phyloP scores from a whole-genome alignment of 2,329 filamentous ascomycete species.

The Raffaelea albimanens region DNA sequence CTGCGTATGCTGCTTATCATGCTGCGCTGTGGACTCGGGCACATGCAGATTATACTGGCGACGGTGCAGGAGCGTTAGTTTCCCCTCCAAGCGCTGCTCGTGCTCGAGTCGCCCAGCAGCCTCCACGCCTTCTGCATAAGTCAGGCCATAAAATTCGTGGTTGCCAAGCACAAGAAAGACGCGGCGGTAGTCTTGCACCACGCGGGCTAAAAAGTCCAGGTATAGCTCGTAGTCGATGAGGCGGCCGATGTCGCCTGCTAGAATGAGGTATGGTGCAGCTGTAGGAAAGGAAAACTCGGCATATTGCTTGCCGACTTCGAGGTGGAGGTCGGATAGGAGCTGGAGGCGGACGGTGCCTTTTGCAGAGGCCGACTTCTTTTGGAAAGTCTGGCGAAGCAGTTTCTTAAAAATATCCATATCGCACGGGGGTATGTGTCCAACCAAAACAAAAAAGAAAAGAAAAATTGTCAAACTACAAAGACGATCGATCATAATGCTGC shows the following conservation, averaged over 20 bases:
- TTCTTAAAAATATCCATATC: no score
- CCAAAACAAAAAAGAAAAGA: no score
- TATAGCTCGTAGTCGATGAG: conserved; percentile 28
- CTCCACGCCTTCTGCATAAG: conserved; percentile 1
- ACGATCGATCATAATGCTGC: no score
- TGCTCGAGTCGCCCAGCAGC: conserved; percentile 1
- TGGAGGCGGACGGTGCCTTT: conserved; percentile 19
- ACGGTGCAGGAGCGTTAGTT: conserved; percentile 34
- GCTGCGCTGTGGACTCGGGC: no score
- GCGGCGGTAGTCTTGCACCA: conserved; percentile 34
- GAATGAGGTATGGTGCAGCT: conserved; percentile 32
- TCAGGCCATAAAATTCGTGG: conserved; percentile 40
- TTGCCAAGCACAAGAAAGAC: conserved; percentile 47
- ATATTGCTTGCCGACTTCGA: conserved; percentile 27
- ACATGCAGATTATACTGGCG: conserved; percentile 37
- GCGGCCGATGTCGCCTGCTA: conserved; percentile 48
- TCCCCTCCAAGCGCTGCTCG: conserved; percentile 27
- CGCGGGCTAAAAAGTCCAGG: conserved; percentile 31
- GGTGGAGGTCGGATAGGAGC: conserved; percentile 49
- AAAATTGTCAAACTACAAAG: no score
- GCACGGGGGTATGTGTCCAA: no score
- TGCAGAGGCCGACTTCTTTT: background rate
- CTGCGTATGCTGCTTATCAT: conserved; percentile 36
- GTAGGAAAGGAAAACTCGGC: conserved; percentile 1
- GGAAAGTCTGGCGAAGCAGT: no score